Evolutionary conservation across 305 asterid species (phyloP).

Genomic region (Solanum hybrid): DNA sequence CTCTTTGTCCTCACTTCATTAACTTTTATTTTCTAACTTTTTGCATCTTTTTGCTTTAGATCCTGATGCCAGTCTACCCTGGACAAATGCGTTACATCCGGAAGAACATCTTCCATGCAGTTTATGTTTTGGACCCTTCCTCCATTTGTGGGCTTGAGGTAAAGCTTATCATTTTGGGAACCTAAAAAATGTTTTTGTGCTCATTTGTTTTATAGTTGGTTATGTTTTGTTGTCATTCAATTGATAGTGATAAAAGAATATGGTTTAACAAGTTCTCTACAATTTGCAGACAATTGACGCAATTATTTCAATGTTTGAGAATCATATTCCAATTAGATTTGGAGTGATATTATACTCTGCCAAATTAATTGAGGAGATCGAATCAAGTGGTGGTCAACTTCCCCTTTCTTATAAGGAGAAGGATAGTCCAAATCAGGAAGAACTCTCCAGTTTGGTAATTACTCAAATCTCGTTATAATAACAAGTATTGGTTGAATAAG

Average conservation of each 20-base stretch:
- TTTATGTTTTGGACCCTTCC: conserved; percentile 85
- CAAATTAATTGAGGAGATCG: conserved; percentile 56
- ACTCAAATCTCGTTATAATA: neutral
- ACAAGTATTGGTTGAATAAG: neutral
- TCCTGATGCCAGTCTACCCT: conserved; percentile 98
- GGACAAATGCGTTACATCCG: conserved; percentile 98
- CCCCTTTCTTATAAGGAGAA: conserved; percentile 39
- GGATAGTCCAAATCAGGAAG: conserved; percentile 33
- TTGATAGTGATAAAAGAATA: neutral
- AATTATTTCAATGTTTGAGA: conserved; percentile 78
- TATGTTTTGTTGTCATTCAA: neutral
- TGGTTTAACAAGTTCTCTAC: neutral
- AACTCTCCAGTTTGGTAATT: conserved; percentile 83
- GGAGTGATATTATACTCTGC: conserved; percentile 88
- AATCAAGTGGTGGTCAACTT: conserved; percentile 62
- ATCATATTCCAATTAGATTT: conserved; percentile 84
- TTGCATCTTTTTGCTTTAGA: conserved; percentile 31
- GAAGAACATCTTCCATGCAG: conserved; percentile 92
- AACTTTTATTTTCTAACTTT: neutral
- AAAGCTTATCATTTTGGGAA: conserved; percentile 22
- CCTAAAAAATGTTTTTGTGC: conserved; percentile 7
- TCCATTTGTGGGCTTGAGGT: conserved; percentile 89
- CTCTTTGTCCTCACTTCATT: conserved; percentile 3
- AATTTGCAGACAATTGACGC: conserved; percentile 64
- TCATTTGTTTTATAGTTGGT: conserved; percentile 16